These are phyloP conservation scores for Penicillium turbatum DNA, from an alignment of 495 filamentous ascomycete species.

Conservation along the genomic window DNA sequence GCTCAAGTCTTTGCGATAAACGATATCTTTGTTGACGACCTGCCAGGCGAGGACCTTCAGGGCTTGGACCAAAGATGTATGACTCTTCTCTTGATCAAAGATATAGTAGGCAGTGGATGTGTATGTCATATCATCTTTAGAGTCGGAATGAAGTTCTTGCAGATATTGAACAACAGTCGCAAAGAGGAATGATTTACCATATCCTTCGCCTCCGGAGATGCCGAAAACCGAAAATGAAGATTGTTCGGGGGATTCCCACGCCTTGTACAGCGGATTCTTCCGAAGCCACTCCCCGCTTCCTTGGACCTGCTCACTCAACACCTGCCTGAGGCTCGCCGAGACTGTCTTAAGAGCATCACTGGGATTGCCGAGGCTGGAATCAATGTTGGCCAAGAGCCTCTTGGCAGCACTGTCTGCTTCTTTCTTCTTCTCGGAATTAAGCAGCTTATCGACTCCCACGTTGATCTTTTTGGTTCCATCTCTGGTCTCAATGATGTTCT, in stretches of 20 bases:
- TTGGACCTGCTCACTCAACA: conserved; percentile 7
- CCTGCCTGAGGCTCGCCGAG: conserved; percentile 2
- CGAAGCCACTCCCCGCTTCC: conserved; percentile 18
- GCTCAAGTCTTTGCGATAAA: conserved; percentile 17
- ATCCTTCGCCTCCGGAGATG: conserved; percentile 16
- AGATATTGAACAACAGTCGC: conserved; percentile 7
- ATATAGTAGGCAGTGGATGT: conserved; percentile 13
- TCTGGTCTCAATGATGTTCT: conserved; percentile 8
- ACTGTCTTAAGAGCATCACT: conserved; percentile 10
- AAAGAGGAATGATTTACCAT: conserved; percentile 21
- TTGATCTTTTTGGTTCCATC: conserved; percentile 16
- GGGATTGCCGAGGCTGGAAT: conserved; percentile 11
- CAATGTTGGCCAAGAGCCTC: conserved; percentile 6
- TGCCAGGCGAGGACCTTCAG: conserved; percentile 18
- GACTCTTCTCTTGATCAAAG: conserved; percentile 8
- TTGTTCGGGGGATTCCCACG: not conserved
- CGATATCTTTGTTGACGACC: conserved; percentile 12
- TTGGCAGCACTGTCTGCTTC: conserved; percentile 11
- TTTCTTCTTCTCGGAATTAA: conserved; percentile 13
- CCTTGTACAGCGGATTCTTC: conserved; percentile 4
- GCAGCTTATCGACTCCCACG: conserved; percentile 11
- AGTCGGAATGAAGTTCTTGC: conserved; percentile 2
- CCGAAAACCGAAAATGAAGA: conserved; percentile 9
- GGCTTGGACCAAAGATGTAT: conserved; percentile 12
- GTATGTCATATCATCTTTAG: conserved; percentile 8